phyloP scores from a whole-genome alignment of 2,329 filamentous ascomycete species.

The Colletotrichum agaves region DNA sequence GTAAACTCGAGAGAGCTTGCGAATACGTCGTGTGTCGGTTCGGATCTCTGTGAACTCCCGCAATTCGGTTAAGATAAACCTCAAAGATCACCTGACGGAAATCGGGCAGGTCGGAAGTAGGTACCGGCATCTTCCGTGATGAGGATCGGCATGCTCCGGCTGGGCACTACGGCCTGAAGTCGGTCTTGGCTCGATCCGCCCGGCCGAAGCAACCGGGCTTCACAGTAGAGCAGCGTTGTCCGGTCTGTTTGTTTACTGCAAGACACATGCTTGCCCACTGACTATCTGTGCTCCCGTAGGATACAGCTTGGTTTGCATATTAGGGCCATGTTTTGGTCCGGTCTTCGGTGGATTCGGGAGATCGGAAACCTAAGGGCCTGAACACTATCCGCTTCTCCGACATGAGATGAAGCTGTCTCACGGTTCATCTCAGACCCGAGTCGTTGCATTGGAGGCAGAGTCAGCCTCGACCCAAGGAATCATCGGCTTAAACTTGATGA shows the following conservation, averaged over 20 bases:
- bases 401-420: constrained; percentile 37
- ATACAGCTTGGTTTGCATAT: background rate
- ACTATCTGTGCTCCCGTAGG: constrained; percentile 17
- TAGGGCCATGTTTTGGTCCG: constrained; percentile 23
- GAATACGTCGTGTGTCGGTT: background rate
- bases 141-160: constrained; percentile 33
- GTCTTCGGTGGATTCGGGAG: constrained; percentile 35
- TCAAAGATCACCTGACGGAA: background rate
- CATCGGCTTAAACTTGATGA: constrained; percentile 35
- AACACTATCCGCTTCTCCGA: constrained; percentile 21
- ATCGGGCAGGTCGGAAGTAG: background rate
- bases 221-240: background rate
- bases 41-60: background rate
- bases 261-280: constrained; percentile 13
- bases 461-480: constrained; percentile 14
- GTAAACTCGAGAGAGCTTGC: background rate
- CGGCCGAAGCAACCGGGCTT: constrained; percentile 21
- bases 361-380: constrained; percentile 33
- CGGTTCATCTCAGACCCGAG: constrained; percentile 35
- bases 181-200: constrained; percentile 28
- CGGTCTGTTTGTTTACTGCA: constrained; percentile 3
- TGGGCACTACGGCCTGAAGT: constrained; percentile 24
- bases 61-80: background rate
- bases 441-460: constrained; percentile 28
- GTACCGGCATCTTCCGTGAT: constrained; percentile 18